phyloP scores from a whole-genome alignment of 495 filamentous ascomycete genomes.

The Terfezia boudieri region DNA sequence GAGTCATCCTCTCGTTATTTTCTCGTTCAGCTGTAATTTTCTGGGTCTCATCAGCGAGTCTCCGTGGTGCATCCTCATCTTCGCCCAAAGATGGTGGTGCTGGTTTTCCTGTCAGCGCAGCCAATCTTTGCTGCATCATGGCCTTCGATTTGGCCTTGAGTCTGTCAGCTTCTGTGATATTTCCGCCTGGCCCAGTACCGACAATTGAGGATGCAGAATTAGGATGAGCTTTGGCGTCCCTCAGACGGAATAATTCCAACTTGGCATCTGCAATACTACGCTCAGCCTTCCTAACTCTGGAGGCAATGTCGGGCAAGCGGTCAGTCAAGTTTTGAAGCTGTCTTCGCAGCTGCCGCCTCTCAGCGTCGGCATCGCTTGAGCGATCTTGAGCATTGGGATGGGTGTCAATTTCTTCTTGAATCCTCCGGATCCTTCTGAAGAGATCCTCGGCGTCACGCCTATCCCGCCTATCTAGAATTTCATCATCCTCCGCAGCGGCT shows the following conservation, averaged over 20 bases:
- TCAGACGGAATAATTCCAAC: constrained; percentile 81
- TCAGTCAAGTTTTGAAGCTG: constrained; percentile 78
- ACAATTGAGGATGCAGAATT: constrained; percentile 61
- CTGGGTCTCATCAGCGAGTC: constrained; percentile 68
- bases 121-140: constrained; percentile 94
- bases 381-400: constrained; percentile 61
- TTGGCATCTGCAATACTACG: constrained; percentile 79
- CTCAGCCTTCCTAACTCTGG: constrained; percentile 73
- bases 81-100: constrained; percentile 35
- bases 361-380: constrained; percentile 60
- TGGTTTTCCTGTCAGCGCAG: constrained; percentile 70
- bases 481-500: constrained; percentile 71
- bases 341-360: constrained; percentile 62
- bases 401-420: constrained; percentile 89
- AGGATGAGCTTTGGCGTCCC: constrained; percentile 81
- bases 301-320: constrained; percentile 75
- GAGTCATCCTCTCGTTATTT: constrained; percentile 86
- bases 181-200: constrained; percentile 80
- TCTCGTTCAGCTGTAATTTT: constrained; percentile 64
- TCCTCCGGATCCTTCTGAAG: constrained; percentile 72
- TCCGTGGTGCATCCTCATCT: constrained; percentile 54
- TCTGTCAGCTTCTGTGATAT: constrained; percentile 79
- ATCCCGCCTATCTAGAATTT: constrained; percentile 73
- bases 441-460: constrained; percentile 83
- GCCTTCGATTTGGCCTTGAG: constrained; percentile 88